A percentile compares a stretch with the other conserved stretches of the same genome.
Evolutionary conservation across 805 yeast genomes (phyloP).

Genomic region (Scheffersomyces coipomensis): DNA sequence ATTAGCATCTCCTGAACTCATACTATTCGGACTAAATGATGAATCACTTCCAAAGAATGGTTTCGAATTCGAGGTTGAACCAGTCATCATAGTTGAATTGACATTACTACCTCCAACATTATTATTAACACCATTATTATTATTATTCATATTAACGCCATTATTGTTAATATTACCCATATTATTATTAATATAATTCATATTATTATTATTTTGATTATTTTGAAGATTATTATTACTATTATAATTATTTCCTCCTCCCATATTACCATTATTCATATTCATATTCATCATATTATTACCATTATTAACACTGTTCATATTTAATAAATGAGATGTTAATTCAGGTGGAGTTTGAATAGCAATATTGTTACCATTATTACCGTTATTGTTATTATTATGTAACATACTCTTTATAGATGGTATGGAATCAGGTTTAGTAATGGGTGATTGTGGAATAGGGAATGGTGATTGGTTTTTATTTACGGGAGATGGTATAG

Average conservation of each 20-base stretch:
- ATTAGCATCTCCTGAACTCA: constrained; percentile 5
- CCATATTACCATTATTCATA: too few species aligned
- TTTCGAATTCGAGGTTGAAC: too few species aligned
- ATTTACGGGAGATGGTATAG: background rate
- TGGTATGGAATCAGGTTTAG: constrained; percentile 4
- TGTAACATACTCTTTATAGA: constrained; percentile 7
- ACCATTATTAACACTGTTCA: background rate
- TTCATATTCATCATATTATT: background rate
- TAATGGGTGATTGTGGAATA: background rate
- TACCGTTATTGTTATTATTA: too few species aligned
- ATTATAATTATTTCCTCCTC: background rate
- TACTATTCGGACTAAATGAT: background rate
- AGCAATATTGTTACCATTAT: too few species aligned
- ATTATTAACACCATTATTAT: background rate
- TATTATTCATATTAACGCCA: background rate
- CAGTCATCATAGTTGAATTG: constrained; percentile 1
- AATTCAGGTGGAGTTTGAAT: background rate
- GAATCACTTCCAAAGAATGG: constrained; percentile 1
- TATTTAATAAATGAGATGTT: background rate
- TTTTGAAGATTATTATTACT: background rate
- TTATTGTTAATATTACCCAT: too few species aligned
- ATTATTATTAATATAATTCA: too few species aligned
- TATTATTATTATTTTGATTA: background rate
- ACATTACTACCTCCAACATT: background rate
- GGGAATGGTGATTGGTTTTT: background rate